These are phyloP conservation scores for Calamus simplicifolius DNA, from an alignment of 176 grass and related monocot genomes.

Conservation along the genomic window DNA sequence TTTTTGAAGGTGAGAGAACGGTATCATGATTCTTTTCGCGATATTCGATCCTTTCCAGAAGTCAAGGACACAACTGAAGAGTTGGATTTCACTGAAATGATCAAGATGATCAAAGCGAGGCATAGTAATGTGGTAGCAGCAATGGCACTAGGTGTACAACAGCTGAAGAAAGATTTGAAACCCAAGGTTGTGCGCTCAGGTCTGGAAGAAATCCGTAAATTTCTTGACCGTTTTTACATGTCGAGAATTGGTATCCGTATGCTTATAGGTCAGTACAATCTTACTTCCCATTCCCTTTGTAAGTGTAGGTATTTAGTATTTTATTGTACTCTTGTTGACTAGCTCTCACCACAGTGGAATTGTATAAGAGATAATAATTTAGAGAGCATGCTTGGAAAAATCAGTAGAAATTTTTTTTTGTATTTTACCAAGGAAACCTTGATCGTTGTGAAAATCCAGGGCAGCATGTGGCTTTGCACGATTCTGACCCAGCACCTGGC, in stretches of 20 bases:
- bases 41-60: conserved; percentile 69
- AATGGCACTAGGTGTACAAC: conserved; percentile 79
- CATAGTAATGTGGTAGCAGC: conserved; percentile 91
- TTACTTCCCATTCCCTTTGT: too few relatives aligned
- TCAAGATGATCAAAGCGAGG: conserved; percentile 71
- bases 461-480: conserved; percentile 88
- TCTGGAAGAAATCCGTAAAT: conserved; percentile 59
- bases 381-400: too few relatives aligned
- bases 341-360: too few relatives aligned
- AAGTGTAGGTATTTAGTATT: too few relatives aligned
- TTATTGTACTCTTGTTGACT: too few relatives aligned
- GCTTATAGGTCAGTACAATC: conserved; percentile 66
- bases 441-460: conserved; percentile 29
- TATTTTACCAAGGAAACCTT: too few relatives aligned
- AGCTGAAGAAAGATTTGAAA: conserved; percentile 63
- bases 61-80: conserved; percentile 50
- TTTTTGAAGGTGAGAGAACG: conserved; percentile 71
- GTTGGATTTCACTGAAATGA: conserved; percentile 61
- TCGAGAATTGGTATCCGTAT: conserved; percentile 91
- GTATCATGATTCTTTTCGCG: conserved; percentile 84
- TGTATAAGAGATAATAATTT: too few relatives aligned
- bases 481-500: conserved; percentile 66
- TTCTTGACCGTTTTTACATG: conserved; percentile 92
- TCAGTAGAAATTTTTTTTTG: too few relatives aligned
- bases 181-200: conserved; percentile 33